Evolutionary conservation across 805 yeast species (phyloP).

Genomic region (Candida ponderosae): DNA sequence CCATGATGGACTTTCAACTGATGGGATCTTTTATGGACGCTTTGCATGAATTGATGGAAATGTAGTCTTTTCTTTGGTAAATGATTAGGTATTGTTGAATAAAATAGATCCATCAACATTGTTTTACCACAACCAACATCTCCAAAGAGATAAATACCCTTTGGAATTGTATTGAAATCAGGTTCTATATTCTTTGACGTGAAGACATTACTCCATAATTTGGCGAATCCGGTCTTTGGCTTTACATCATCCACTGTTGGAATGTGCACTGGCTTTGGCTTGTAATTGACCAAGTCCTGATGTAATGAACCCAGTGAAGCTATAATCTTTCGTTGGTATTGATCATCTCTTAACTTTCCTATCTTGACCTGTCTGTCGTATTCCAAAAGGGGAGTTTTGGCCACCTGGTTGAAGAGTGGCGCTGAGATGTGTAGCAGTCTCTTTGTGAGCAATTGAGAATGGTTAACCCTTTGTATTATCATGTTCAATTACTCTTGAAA

Average conservation of each 20-base stretch:
- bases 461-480: too few relatives aligned
- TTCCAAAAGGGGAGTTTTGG: constrained; percentile 38
- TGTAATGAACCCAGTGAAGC: constrained; percentile 54
- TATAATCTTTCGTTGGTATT: constrained; percentile 71
- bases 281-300: constrained; percentile 40
- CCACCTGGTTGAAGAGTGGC: constrained; percentile 2
- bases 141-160: constrained; percentile 89
- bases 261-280: constrained; percentile 50
- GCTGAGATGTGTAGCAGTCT: too few relatives aligned
- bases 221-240: constrained; percentile 39
- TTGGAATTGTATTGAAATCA: constrained; percentile 41
- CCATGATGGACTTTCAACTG: constrained; percentile 59
- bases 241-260: constrained; percentile 46
- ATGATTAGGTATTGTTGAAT: constrained; percentile 71
- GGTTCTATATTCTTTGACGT: constrained; percentile 10
- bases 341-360: constrained; percentile 60
- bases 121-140: constrained; percentile 99
- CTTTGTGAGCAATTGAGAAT: too few relatives aligned
- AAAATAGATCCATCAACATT: constrained; percentile 95
- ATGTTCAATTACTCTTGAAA: too few relatives aligned
- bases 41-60: constrained; percentile 96
- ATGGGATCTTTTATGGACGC: constrained; percentile 81
- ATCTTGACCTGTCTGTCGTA: constrained; percentile 40
- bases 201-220: constrained; percentile 24
- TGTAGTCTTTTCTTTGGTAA: constrained; percentile 78